Evolutionary conservation across 2,329 filamentous ascomycete species (phyloP), one percentile per base, ranked within the genome.

Genomic region (Trichoderma breve): DNA sequence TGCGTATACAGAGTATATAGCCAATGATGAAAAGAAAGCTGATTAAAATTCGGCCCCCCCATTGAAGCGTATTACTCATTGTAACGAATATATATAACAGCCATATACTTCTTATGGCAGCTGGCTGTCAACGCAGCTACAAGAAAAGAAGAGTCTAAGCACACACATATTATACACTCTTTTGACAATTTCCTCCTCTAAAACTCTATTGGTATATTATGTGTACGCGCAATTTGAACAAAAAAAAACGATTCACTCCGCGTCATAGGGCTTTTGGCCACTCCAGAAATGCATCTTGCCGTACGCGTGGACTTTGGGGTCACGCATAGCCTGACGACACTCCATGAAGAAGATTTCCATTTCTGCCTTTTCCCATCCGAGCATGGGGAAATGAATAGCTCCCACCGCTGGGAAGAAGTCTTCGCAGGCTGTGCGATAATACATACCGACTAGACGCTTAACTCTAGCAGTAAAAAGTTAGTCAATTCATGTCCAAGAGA

Each of bases 271-370:
- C 70, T 82, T 83, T 75, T 83, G 82, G 1, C 80, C 82, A 39
- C 81, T 83, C 82, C 82, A 83, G 61, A 83, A 83, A 64, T 83
- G 81, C 82, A 83, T 83, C 75, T 81, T 81, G 14, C 80, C 79
- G 39, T 81, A 81, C 12, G 78, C 76, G 64, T 81, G 80, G 21
- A 81, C 77, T 0, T 74, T 75, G 0, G 79, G 79, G 39, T 81
- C 80, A 21, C 76, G 75, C 77, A 81, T 77, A 3, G 79, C 75
- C 58, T 76, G 73, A 26, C 80, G 74, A 15, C 79, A 79, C 63
- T 80, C 51, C 1, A 75, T 76, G 36, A 81, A 79, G 67, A 80
- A 81, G 24, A 81, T 67, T 47, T 81, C 79, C 73, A 80, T 80
- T 73, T 78, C 78, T 0, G 74, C 55, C 71, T 75, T 77, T 0